Evolutionary conservation across 2,329 filamentous ascomycete genomes (phyloP), one percentile per base, ranked within the genome.

Genomic region (Monilinia laxa): DNA sequence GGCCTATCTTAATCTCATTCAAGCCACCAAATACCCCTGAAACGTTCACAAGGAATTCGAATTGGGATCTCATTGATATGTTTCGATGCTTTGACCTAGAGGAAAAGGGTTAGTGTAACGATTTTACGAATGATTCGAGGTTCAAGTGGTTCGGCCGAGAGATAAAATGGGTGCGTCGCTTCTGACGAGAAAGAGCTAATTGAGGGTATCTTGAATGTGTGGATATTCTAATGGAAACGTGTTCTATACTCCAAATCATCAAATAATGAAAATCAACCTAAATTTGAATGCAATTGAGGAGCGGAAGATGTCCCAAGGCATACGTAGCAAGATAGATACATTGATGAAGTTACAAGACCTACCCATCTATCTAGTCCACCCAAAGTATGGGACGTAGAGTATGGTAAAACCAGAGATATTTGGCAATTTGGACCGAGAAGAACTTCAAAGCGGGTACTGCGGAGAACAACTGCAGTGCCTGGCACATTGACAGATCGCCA

Each of bases 401-500:
- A n/a, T 35, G 20, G n/a, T 18, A 49, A 18, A 25, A 16, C 20
- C 20, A 20, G n/a, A 47, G 12, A 42, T 18, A n/a, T n/a, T 59
- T 42, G 35, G 1, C 20, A 7, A 11, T 49, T n/a, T 12, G 25
- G 6, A 12, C 25, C 14, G 23, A 6, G 28, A 51, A 60, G 4
- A 35, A 60, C 9, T 23, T 23, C 4, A n/a, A 51, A 60, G 58
- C 58, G 58, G 58, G 58, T 60, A 38, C 58, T 60, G 58, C 58
- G 58, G 58, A 60, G 58, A 60, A 60, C 45, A 11, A 38, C 28
- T 35, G 28, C 7, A 31, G 58, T 60, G 28, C 42, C 57, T 47
- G 25, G 25, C 28, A 51, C 45, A 47, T 51, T 57, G 40, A 23
- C 31, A 57, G 62, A 64, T 64, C 62, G 62, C 53, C 62, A 64